Base-by-base conservation (phyloP, 352 stramenopile species). In the Pythium chondricola region DNA sequence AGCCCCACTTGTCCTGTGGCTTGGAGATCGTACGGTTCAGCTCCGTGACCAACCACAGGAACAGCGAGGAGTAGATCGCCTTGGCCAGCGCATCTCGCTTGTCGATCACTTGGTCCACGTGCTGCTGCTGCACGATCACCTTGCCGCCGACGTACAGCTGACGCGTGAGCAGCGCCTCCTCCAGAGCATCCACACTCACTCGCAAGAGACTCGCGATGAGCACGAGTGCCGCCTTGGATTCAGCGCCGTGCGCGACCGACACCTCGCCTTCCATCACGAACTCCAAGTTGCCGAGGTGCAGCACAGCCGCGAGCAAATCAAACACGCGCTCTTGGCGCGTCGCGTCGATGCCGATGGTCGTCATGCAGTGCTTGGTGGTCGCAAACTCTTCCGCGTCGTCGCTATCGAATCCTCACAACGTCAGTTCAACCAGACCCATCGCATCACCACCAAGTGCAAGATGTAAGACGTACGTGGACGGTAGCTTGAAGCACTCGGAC, bases 1-100 rank as follows among this genome's bases (percentile, higher is more conserved):
- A 96, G 1, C 81, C 83, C 82, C 81, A 94, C 56, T 88, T 91
- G 45, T 89, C 71, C 26, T 83, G 61, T 22, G 66, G 69, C 25
- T 74, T 69, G 16, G 82, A 93, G 48, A 97, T 96, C 33, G 84
- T 95, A 17, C 77, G 67, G 61, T 97, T 97, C 14, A 97, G 58
- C 51, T 94, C 84, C 3, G 72, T 77, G 9, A 97, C 91, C 16
- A 97, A 71, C 77, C 83, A 94, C 40, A 94, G 49, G 48, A 97
- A 97, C 10, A 96, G 47, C 35, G 83, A 91, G 48, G 85, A 93
- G 72, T 97, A 98, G 43, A 98, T 85, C 4, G 80, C 82, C 67
- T 97, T 98, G 2, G 92, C 91, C 6, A 96, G 61, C 14, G 85
- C 85, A 37, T 96, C 85, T 3, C 85, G 76, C 63, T 94, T 95